Evolutionary conservation across 257 asterid species (phyloP).

Genomic region (Thymus quinquecostatus): DNA sequence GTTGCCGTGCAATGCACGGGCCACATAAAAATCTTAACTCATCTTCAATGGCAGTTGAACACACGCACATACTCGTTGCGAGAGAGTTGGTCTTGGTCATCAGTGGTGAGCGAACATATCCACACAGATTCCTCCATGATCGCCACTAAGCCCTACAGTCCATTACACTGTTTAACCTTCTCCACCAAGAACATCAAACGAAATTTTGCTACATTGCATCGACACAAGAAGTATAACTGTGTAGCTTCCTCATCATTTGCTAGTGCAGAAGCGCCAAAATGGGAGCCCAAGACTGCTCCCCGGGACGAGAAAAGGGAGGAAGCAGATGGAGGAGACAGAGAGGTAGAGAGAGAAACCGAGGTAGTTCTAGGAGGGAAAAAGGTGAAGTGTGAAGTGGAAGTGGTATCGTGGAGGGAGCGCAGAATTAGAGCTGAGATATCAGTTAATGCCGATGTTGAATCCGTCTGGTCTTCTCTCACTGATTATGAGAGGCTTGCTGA

Average conservation of each 20-base stretch:
- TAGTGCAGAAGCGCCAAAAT: constrained; percentile 40
- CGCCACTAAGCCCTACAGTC: constrained; percentile 34
- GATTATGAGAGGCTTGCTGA: constrained; percentile 96
- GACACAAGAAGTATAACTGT: constrained; percentile 11
- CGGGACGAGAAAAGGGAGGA: constrained; percentile 26
- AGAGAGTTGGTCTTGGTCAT: not conserved
- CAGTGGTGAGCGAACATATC: constrained; percentile 6
- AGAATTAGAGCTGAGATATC: constrained; percentile 71
- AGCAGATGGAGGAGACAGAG: constrained; percentile 25
- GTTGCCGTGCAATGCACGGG: too few relatives aligned
- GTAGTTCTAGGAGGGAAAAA: constrained; percentile 46
- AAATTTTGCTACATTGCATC: constrained; percentile 16
- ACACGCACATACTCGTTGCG: not conserved
- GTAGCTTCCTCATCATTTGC: constrained; percentile 37
- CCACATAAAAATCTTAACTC: constrained; percentile 18
- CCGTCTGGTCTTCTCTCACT: constrained; percentile 87
- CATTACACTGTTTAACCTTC: constrained; percentile 35
- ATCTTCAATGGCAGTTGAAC: constrained; percentile 12
- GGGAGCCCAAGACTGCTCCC: constrained; percentile 36
- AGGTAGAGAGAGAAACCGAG: constrained; percentile 37
- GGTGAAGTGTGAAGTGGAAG: constrained; percentile 83
- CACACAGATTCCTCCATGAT: constrained; percentile 38
- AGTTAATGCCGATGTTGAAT: constrained; percentile 68
- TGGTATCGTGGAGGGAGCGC: constrained; percentile 90
- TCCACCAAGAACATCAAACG: constrained; percentile 27